Percentiles rank a stretch among this genome's conserved stretches.
Evolutionary conservation across 2,329 filamentous ascomycete genomes (phyloP).

Genomic region (Laburnicola sp.): DNA sequence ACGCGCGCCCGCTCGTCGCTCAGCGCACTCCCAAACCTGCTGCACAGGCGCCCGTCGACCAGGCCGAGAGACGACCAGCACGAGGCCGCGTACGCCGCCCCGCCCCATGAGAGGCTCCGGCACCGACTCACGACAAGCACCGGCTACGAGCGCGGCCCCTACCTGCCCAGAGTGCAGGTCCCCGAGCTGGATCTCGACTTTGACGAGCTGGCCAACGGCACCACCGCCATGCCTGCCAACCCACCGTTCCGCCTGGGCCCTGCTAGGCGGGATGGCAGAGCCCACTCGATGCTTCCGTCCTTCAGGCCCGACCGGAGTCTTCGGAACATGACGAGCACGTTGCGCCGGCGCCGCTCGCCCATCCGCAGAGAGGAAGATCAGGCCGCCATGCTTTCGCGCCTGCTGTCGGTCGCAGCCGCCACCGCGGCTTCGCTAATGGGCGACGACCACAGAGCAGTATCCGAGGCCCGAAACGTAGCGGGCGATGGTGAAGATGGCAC

Average conservation of each 20-base stretch:
- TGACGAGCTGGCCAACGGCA: slow-evolving; percentile 34
- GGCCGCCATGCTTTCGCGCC: slow-evolving; percentile 62
- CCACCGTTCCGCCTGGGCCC: slow-evolving; percentile 24
- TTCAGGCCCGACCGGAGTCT: slow-evolving; percentile 38
- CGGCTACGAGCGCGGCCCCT: slow-evolving; percentile 36
- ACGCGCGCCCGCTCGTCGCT: slow-evolving; percentile 43
- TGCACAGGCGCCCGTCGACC: slow-evolving; percentile 34
- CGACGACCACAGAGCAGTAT: slow-evolving; percentile 58
- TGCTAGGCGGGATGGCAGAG: slow-evolving; percentile 34
- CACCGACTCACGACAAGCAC: slow-evolving; percentile 25
- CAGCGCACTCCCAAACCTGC: slow-evolving; percentile 37
- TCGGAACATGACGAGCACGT: slow-evolving; percentile 48
- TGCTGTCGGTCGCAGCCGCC: slow-evolving; percentile 65
- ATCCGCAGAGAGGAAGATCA: slow-evolving; percentile 62
- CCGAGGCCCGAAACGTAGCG: slow-evolving; percentile 58
- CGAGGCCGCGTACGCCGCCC: slow-evolving; percentile 18
- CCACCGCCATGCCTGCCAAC: slow-evolving; percentile 22
- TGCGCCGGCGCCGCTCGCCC: slow-evolving; percentile 58
- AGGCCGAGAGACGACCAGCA: slow-evolving; percentile 22
- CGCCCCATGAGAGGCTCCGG: slow-evolving; percentile 19
- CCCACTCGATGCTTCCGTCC: slow-evolving; percentile 43
- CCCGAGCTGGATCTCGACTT: slow-evolving; percentile 46
- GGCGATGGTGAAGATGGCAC: slow-evolving; percentile 63
- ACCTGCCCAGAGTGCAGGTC: slow-evolving; percentile 37
- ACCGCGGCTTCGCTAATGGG: slow-evolving; percentile 68